These are phyloP conservation scores for Dendrocalamus sinicus DNA, from an alignment of 176 grass and related monocot species.

Conservation along the genomic window DNA sequence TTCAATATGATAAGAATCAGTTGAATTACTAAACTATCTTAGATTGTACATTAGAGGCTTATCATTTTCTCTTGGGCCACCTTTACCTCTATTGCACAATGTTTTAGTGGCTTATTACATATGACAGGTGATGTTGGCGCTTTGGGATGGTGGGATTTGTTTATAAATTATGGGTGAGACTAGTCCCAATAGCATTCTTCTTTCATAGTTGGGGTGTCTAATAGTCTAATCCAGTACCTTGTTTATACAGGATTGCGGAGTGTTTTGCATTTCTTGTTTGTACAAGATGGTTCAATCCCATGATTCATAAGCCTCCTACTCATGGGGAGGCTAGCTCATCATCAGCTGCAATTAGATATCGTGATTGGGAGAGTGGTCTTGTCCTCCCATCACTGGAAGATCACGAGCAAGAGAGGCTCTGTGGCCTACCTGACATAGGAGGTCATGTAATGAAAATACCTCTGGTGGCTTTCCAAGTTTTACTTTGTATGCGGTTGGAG, in stretches of 20 bases:
- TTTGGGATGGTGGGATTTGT: slow-evolving; percentile 94
- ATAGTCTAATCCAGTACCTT: slow-evolving; percentile 43
- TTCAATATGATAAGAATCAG: not conserved
- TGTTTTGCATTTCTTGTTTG: slow-evolving; percentile 97
- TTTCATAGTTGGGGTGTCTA: slow-evolving; percentile 28
- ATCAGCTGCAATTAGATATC: slow-evolving; percentile 73
- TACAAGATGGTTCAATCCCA: slow-evolving; percentile 95
- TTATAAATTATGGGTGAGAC: slow-evolving; percentile 95
- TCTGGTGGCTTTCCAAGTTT: slow-evolving; percentile 81
- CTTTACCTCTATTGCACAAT: slow-evolving; percentile 21
- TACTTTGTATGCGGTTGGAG: slow-evolving; percentile 96
- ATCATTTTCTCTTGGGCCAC: not conserved
- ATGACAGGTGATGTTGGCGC: slow-evolving; percentile 82
- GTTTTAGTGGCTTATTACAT: slow-evolving; percentile 28
- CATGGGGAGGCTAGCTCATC: slow-evolving; percentile 82
- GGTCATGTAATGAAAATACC: slow-evolving; percentile 98
- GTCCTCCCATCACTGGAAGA: slow-evolving; percentile 82
- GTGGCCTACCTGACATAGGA: slow-evolving; percentile 86
- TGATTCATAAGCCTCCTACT: slow-evolving; percentile 76
- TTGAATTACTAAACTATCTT: not conserved
- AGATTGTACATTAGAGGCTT: not conserved
- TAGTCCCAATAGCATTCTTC: slow-evolving; percentile 28
- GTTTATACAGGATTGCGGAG: slow-evolving; percentile 79
- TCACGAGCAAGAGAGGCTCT: slow-evolving; percentile 71
- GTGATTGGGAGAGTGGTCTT: slow-evolving; percentile 85